phyloP scores from a whole-genome alignment of 345 rosid genomes.

The Populus deltoides region DNA sequence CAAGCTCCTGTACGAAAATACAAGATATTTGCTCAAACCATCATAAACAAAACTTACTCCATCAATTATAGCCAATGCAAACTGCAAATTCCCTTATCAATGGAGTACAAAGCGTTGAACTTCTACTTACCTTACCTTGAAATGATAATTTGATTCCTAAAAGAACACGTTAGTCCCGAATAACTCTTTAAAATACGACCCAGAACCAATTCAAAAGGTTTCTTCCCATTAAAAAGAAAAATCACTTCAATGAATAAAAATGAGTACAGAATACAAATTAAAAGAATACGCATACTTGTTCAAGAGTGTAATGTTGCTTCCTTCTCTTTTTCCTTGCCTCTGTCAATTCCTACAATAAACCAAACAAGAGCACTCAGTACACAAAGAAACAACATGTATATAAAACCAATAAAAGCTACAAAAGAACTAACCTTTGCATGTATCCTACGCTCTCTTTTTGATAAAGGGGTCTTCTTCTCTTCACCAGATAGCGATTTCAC shows the following conservation, averaged over 20 bases:
- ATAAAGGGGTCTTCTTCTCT: constrained; percentile 15
- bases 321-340: constrained; percentile 89
- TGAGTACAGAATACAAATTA: neutral
- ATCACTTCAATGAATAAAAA: neutral
- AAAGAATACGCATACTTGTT: constrained; percentile 47
- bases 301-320: constrained; percentile 74
- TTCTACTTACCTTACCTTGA: neutral
- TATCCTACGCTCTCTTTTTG: constrained; percentile 47
- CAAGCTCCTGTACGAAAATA: constrained; percentile 66
- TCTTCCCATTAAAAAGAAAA: neutral
- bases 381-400: neutral
- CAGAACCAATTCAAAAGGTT: no score
- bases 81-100: neutral
- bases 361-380: neutral
- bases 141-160: neutral
- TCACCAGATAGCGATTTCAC: constrained; percentile 15
- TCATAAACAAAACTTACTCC: neutral
- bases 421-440: constrained; percentile 45
- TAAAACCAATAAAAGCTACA: neutral
- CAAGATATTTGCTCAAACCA: neutral
- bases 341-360: constrained; percentile 51
- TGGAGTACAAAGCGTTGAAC: neutral
- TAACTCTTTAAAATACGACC: neutral
- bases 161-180: neutral
- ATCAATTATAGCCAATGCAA: neutral